Base-by-base conservation (phyloP, 1,284 basidiomycete genomes). In the Microbotryum lychnidis-dioicae region DNA sequence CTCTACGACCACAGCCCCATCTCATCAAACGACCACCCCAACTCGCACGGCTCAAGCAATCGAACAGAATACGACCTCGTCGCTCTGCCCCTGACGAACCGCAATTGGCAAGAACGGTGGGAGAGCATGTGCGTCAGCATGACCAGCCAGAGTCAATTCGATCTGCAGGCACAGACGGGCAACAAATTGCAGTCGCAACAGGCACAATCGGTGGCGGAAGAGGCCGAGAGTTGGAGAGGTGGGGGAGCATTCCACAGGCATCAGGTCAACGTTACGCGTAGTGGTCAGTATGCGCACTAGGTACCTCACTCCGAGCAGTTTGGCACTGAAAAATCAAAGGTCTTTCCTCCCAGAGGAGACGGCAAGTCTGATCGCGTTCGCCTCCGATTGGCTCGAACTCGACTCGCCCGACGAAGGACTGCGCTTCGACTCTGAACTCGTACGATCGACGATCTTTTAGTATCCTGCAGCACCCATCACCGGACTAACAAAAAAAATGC, bases 391-490 rank as follows among this genome's bases (percentile, higher is more conserved):
- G 96, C 80, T 99, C 14, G 91, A 97, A 75, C 80, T 98, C 48
- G 96, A 99, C 77, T 86, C 91, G 14, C 79, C 82, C 1, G 92
- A 97, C 75, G 90, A 93, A 73, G 93, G 93, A 79, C 87, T 98
- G 62, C 84, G 96, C 51, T 89, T 94, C 70, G 96, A 99, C 73
- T 87, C 91, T 56, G 96, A 97, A 77, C 86, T 96, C 61, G 91
- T 91, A 75, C 75, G 86, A 80, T 42, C 14, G 45, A 23, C 6
- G 18, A 14, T 46, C n/a, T 37, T 20, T 44, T 48, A 54, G 18
- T 47, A 37, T 25, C 25, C 18, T 10, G 31, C 20, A 44, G 31
- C 31, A 10, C 8, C 31, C 8, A 31, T 10, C 31, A 31, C 31
- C 31, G 31, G 31, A 31, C 31, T 46, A 31, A 51, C 20, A 55